phyloP scores from a whole-genome alignment of 306 rosid genomes.

The Citrullus amarus region DNA sequence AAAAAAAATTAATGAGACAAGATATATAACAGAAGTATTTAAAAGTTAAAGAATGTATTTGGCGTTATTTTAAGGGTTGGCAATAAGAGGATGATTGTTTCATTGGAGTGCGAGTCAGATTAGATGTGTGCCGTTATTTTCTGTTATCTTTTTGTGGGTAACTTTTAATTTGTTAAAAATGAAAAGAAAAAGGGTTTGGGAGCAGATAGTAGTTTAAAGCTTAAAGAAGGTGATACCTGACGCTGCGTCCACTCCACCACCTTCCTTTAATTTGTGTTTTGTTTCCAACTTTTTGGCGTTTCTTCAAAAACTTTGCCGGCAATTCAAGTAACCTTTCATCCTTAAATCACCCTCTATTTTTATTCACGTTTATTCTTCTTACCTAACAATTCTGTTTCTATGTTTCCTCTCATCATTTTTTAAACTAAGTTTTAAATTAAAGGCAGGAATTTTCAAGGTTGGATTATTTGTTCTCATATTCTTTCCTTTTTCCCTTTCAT shows the following conservation, averaged over 20 bases:
- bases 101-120: neutral
- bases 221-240: conserved; percentile 2
- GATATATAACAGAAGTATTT: too few species aligned
- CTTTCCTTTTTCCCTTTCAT: neutral
- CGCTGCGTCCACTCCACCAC: conserved; percentile 5
- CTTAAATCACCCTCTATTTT: neutral
- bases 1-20: too few species aligned
- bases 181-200: neutral
- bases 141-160: neutral
- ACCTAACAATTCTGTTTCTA: neutral
- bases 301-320: conserved; percentile 19
- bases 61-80: too few species aligned
- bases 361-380: neutral
- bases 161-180: neutral
- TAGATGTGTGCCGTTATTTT: neutral
- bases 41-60: too few species aligned
- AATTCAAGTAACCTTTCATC: conserved; percentile 5
- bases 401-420: neutral
- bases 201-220: neutral
- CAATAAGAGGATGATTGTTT: neutral
- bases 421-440: neutral
- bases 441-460: neutral
- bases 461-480: neutral
- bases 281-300: neutral
- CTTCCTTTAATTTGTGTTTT: neutral